These are phyloP conservation scores for Gentiana macrophylla DNA, from an alignment of 257 asterid genomes.

Conservation along the genomic window DNA sequence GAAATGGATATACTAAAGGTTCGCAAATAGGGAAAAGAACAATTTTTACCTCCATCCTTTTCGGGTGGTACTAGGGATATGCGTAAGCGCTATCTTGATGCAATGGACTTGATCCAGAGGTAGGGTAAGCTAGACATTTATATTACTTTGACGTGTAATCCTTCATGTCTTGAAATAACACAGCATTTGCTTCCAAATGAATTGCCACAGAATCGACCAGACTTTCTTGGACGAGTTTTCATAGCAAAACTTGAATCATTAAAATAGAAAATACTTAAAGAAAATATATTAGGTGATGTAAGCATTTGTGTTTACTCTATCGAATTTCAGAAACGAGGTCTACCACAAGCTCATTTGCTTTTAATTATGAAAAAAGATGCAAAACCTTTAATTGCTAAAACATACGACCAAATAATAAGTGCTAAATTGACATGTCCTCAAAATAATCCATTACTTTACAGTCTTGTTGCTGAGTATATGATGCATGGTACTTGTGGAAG, in stretches of 20 bases:
- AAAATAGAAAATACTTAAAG: not conserved
- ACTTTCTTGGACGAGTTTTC: not conserved
- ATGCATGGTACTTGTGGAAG: conserved; percentile 7
- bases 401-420: not conserved
- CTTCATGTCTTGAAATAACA: not conserved
- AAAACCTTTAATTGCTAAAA: not conserved
- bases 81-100: not conserved
- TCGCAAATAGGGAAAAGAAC: not conserved
- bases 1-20: not conserved
- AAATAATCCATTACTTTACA: not conserved
- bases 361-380: not conserved
- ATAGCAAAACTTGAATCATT: not conserved
- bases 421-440: not conserved
- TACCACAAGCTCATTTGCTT: not conserved
- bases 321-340: not conserved
- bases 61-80: not conserved
- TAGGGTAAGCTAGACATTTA: not conserved
- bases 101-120: not conserved
- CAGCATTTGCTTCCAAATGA: not conserved
- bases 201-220: not conserved
- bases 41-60: not conserved
- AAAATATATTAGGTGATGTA: not conserved
- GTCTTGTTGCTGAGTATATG: conserved; percentile 2
- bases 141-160: conserved; percentile 1
- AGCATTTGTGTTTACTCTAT: not conserved